phyloP scores from a whole-genome alignment of 148 eudicot genomes.

The Talinum fruticosum region DNA sequence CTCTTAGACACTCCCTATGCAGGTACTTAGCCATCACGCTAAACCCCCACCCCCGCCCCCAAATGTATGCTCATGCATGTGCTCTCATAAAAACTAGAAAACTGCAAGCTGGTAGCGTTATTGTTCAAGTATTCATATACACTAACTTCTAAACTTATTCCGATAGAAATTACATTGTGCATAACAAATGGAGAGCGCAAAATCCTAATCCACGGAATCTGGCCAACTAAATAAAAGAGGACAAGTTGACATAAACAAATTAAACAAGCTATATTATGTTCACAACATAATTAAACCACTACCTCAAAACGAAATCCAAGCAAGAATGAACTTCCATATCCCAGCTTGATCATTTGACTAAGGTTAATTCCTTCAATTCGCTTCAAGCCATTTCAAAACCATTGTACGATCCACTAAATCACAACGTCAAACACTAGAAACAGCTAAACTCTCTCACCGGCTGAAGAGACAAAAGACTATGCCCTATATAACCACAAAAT shows the following conservation, averaged over 20 bases:
- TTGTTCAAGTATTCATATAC: no score
- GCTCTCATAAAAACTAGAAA: neutral
- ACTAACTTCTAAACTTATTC: neutral
- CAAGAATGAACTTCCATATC: neutral
- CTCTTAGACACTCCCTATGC: neutral
- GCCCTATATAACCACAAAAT: neutral
- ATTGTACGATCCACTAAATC: no score
- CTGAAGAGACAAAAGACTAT: no score
- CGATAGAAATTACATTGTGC: neutral
- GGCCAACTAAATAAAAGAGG: neutral
- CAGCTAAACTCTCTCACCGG: neutral
- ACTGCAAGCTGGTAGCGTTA: neutral
- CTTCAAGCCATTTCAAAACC: neutral
- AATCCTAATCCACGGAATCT: neutral
- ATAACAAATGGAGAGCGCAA: neutral
- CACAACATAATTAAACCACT: neutral
- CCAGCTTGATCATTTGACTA: neutral
- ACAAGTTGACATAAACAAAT: neutral
- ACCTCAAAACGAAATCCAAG: neutral
- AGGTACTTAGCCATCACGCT: neutral
- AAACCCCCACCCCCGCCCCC: neutral
- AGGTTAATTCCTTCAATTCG: no score
- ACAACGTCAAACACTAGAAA: neutral
- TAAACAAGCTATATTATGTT: neutral
- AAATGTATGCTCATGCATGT: neutral